Base-by-base conservation (phyloP, 179 eudicot species). In the Camellia oleifera region DNA sequence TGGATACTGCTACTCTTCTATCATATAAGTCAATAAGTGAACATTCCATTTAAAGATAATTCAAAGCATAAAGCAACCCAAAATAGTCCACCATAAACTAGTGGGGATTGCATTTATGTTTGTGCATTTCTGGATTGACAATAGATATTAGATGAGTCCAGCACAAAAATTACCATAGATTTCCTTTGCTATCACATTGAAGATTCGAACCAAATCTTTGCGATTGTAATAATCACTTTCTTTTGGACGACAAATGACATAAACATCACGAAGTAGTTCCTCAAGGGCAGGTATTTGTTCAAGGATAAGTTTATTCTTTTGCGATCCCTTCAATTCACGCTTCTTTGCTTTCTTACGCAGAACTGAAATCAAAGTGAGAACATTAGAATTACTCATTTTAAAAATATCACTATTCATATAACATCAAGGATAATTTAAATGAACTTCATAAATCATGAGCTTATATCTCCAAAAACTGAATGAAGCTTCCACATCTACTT, bases 181-280 rank as follows among this genome's bases (percentile, higher is more conserved):
- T 81, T 94, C 97, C 80, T 77, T 92, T 70, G 97, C 90, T 18
- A 94, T 91, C 23, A 78, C 88, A 83, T 91, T 94, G 75, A 94
- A 90, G 62, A 89, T 85, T 63, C 90, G 88, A 77, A 94, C 77
- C 79, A 94, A 76, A 82, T 91, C 89, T 77, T 79, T 84, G 75
- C 98, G 90, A 77, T 58, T 81, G 67, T 79, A 85, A 82, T 93
- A 93, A 75, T 94, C 98, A 44, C 74, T 76, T 79, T 82, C 78
- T 77, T 80, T 86, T 74, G 98, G 98, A 52, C 90, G 81, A 13
- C 80, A 82, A 73, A 23, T 74, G 62, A 42, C 76, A 78, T 87
- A 93, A 79, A 87, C 86, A 76, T 89, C 87, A 20, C 80, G 79
- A 71, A 94, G 85, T 80, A 86, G 74, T 76, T 73, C 82, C 13